Evolutionary conservation across 306 rosid genomes (phyloP).

Genomic region (Sindora glabra): DNA sequence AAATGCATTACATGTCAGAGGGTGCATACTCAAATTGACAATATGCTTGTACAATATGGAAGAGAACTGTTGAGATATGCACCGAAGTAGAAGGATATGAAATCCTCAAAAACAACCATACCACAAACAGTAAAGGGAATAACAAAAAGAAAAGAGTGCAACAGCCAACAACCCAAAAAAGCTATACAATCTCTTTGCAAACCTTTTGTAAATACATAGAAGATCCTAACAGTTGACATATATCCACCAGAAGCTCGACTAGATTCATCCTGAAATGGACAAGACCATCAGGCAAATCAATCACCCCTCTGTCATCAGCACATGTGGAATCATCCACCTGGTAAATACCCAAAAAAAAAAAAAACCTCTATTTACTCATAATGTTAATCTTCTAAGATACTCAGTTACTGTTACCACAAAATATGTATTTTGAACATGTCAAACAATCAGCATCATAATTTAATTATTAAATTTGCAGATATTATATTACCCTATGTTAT

Average conservation of each 20-base stretch:
- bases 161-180: no score
- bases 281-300: constrained; percentile 87
- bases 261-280: constrained; percentile 76
- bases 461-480: neutral
- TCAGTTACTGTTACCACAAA: no score
- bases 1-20: neutral
- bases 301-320: constrained; percentile 56
- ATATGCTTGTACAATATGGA: neutral
- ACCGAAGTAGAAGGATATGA: no score
- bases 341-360: constrained; percentile 18
- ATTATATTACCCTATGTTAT: neutral
- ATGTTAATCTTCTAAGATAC: neutral
- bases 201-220: constrained; percentile 74
- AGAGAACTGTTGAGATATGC: neutral
- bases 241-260: constrained; percentile 89
- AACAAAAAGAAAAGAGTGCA: neutral
- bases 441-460: neutral
- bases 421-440: neutral
- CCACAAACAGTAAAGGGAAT: constrained; percentile 8
- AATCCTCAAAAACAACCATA: neutral
- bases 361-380: neutral
- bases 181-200: constrained; percentile 7
- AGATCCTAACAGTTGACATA: constrained; percentile 81
- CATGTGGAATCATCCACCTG: constrained; percentile 73
- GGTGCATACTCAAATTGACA: neutral